Evolutionary conservation across 192 early-diverging fungal species (phyloP), one percentile per base, ranked within the genome.

Genomic region (Rhizoclosmatium sp.): DNA sequence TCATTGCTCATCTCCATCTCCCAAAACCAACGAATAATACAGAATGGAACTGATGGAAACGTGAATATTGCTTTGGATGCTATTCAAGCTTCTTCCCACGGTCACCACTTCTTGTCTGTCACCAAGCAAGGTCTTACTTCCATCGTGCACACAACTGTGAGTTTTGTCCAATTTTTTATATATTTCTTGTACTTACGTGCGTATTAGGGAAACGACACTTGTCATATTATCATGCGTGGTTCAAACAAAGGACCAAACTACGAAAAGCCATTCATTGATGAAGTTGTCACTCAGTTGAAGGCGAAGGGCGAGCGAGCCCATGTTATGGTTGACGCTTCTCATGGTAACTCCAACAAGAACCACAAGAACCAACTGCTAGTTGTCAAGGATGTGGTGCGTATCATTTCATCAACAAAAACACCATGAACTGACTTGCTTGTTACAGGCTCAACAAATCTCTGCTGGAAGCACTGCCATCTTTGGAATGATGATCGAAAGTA

Each of bases 401-500:
- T 23, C n/a, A 21, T 45, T 19, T 5, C 10, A n/a, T 58, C 23
- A 56, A 49, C 56, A 40, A n/a, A 16, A n/a, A 19, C 61, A 12
- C n/a, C 23, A 59, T 1, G 48, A 2, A 84, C 42, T 14, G 59
- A 69, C 66, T 47, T 58, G 7, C 21, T 71, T 56, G 9, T n/a
- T 59, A 64, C 39, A 71, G 70, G 70, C 72, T 40, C 19, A 64
- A 45, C 72, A 74, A n/a, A 64, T 74, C n/a, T 80, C 88, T 19
- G 88, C 91, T 21, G 93, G 94, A 49, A 91, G 91, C 83, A 85
- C 87, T 2, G 78, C 69, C 74, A 94, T 99, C 78, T 83, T 93
- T 65, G 97, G 96, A 61, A 94, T 99, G 44, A 99, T 99, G 97
- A 95, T 99, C 73, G 97, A 99, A 85, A 92, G 91, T 71, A 92